Base-by-base conservation (phyloP, 1,284 basidiomycete species). In the Sutorius eximius region DNA sequence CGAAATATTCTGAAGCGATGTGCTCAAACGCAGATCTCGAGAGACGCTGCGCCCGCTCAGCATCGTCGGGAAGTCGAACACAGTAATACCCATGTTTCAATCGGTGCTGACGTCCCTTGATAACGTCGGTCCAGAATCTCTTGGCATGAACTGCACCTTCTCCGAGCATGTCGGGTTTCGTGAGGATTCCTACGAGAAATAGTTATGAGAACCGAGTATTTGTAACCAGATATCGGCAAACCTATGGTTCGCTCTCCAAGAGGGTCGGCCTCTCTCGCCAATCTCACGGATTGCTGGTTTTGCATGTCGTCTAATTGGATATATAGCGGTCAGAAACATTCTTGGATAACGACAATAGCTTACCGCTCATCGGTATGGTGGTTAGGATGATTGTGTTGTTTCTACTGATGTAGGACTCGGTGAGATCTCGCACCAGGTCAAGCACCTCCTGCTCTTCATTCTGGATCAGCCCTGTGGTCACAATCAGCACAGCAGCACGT, bases 21-120 rank as follows among this genome's bases (percentile, higher is more conserved):
- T 55, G 58, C 42, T 82, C 75, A 0, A 79, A 74, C 16, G 74
- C 74, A 0, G 64, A 51, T 8, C 69, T 66, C 0, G 76, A 69
- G 5, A 79, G 68, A 0, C 69, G 68, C 9, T 65, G 61, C 11
- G 63, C 61, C 0, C 86, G 77, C 55, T 85, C 80, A 3, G 68
- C 73, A 57, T 87, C 85, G 53, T 85, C 78, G 0, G 83, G 82
- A n/a, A 86, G 80, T 34, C 82, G 82, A 37, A 85, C 82, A 45
- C 83, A 86, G 57, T 81, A 87, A 60, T 87, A 88, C 0, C 86
- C 86, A 47, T 83, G 83, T 13, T 62, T 75, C 11, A 86, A 73
- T 2, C 33, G 55, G 56, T 82, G 57, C 22, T 55, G 12, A 52
- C 66, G 69, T 22, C 81, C 81, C 58, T 82, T 76, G n/a, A 87